Conservation (phyloP, 116 monocot species). For the Dioscorea cayenensis region DNA sequence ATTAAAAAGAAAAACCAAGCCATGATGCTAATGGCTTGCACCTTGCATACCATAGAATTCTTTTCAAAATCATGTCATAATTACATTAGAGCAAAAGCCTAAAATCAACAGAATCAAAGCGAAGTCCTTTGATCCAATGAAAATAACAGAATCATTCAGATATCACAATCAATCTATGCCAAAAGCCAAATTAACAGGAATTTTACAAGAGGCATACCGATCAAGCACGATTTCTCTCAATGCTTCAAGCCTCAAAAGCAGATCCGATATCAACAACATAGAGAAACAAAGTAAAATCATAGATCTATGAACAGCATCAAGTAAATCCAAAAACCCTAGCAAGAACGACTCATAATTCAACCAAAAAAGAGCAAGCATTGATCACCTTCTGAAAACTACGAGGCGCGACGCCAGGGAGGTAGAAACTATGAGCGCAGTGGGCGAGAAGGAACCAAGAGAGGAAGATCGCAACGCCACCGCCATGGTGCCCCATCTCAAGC, state of each 20-base stretch:
- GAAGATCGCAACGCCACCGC: conserved; percentile 17
- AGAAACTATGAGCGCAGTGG: conserved; percentile 31
- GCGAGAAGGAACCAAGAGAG: conserved; percentile 15
- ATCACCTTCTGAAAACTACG: conserved; percentile 70
- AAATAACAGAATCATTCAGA: no score
- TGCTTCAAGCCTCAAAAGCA: neutral
- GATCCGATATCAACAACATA: neutral
- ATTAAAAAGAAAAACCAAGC: no score
- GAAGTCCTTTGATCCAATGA: no score
- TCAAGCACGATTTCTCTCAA: no score
- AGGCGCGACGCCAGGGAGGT: conserved; percentile 84
- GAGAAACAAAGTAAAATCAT: neutral
- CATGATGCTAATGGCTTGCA: no score
- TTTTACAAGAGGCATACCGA: no score
- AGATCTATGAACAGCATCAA: neutral
- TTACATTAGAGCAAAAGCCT: no score
- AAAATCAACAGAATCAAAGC: no score
- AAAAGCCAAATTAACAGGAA: no score
- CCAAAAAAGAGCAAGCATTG: neutral
- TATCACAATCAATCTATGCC: no score
- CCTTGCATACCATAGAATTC: no score
- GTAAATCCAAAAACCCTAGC: conserved; percentile 1
- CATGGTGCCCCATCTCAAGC: conserved; percentile 16
- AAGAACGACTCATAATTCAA: neutral
- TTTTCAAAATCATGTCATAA: no score